Base-by-base conservation (phyloP, 2,329 filamentous ascomycete species). In the Paecilomyces variotii region DNA sequence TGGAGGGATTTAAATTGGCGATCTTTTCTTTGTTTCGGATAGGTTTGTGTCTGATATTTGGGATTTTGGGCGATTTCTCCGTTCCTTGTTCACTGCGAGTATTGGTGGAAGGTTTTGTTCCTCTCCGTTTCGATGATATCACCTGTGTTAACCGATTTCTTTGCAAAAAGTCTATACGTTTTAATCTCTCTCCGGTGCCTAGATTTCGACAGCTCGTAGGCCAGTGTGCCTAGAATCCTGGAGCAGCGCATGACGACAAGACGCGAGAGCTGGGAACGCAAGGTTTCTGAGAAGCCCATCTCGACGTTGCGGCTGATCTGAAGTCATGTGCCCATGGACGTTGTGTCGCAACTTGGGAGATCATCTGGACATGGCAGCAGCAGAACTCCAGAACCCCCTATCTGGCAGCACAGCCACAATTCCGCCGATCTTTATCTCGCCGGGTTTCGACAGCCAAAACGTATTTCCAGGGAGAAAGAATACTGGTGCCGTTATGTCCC, bases 21-120 rank as follows among this genome's bases (percentile, higher is more conserved):
- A 63, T 62, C 55, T 60, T 54, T 60, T 61, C 64, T 64, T 62
- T 61, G 59, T 58, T 61, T 58, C 39, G 57, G 45, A 57, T 51
- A 56, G 59, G 53, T 39, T 57, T 56, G 59, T 55, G 56, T 59
- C 56, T 27, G 56, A 50, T 54, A 35, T 56, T 60, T 59, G 56
- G 52, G 27, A 52, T 55, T 56, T 57, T 45, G 57, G 57, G 55
- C 53, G 12, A 24, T 30, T 39, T 30, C 11, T 54, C 24, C 49
- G 24, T 58, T 56, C 55, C 54, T 49, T 54, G 32, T 53, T 55
- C 55, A 57, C 60, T 56, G 58, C 24, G 39, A 19, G 39, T 19
- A 9, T 45, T 45, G 14, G 35, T 39, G 12, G 35, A n/a, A 19
- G n/a, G 35, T n/a, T 24, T 24, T 19, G n/a, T 45, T 45, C 39